These are phyloP conservation scores for Zygosaccharomyces siamensis DNA, from an alignment of 805 yeast genomes.

Conservation along the genomic window DNA sequence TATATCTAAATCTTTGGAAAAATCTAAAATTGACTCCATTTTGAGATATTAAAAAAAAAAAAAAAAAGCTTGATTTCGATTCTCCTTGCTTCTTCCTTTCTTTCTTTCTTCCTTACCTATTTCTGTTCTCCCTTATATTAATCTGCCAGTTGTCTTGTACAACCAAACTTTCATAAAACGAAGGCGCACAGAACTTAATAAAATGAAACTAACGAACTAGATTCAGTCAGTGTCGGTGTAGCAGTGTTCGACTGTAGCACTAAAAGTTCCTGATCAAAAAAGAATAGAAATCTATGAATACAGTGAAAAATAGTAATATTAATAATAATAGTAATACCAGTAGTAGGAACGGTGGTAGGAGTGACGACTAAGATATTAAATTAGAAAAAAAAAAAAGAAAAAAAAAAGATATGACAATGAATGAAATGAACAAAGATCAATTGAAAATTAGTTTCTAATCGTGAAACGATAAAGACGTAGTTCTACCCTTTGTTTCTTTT, in stretches of 20 bases:
- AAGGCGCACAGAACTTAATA: background rate
- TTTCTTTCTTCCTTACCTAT: background rate
- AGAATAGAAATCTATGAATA: background rate
- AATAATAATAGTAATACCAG: too few species aligned
- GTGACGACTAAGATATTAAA: background rate
- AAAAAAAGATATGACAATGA: background rate
- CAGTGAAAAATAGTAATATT: background rate
- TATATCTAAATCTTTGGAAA: constrained; percentile 78
- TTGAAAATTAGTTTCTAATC: background rate
- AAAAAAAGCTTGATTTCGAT: background rate
- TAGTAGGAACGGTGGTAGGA: background rate
- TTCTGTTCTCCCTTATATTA: background rate
- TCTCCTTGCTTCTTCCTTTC: background rate
- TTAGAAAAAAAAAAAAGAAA: background rate
- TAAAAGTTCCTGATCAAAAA: too few species aligned
- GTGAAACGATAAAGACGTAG: background rate
- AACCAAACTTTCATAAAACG: background rate
- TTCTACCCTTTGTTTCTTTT: background rate
- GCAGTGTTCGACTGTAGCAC: too few species aligned
- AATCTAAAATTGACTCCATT: constrained; percentile 91
- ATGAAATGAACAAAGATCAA: background rate
- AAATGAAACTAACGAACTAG: background rate
- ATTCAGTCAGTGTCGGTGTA: background rate
- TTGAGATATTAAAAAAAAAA: too few species aligned
- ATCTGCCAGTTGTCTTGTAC: too few species aligned